Evolutionary conservation across 2,329 filamentous ascomycete genomes (phyloP), one percentile per base, ranked within the genome.

Genomic region (Penicillium sp.): DNA sequence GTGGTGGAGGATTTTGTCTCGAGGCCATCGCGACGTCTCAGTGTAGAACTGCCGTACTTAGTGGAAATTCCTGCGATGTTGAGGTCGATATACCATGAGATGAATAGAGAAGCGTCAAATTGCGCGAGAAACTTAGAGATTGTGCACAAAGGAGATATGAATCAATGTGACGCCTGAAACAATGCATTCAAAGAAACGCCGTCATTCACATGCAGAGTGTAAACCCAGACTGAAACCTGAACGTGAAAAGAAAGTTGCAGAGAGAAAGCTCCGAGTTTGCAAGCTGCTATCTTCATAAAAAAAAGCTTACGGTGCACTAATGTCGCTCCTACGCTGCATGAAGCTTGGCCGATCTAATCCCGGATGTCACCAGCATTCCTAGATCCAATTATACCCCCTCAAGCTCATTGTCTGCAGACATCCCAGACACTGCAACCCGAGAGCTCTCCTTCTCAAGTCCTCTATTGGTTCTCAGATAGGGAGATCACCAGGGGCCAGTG

Each of bases 1-100:
- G 55, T 18, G 64, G 60, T n/a, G 64, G 57, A 24, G 60, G 59
- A 16, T 59, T 65, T 28, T 65, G 58, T 34, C 54, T 65, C 31
- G 52, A 51, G 18, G 46, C 36, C 66, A 69, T 67, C 44, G 52
- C 61, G 48, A 42, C 23, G 18, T 13, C 38, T 28, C 46, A 13
- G 44, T 36, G 26, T 8, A 16, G 23, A 26, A 28, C 49, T 29
- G 42, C 6, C n/a, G 18, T 2, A 28, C 4, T 31, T 21, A 39
- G 18, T 10, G 16, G 16, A 10, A 4, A 6, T 12, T 12, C 18
- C 7, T 26, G 24, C 26, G 4, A 16, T 16, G 28, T 36, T 28
- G 41, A 42, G 28, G 5, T 41, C 4, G 24, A 21, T 45, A 39
- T 54, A 53, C 53, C 53, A 56, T 56, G 28, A 33, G 41, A 8